A percentile compares a stretch with the other conserved stretches of the same genome.
phyloP scores from a whole-genome alignment of 2,329 filamentous ascomycete species.

The Epichloe gansuensis region DNA sequence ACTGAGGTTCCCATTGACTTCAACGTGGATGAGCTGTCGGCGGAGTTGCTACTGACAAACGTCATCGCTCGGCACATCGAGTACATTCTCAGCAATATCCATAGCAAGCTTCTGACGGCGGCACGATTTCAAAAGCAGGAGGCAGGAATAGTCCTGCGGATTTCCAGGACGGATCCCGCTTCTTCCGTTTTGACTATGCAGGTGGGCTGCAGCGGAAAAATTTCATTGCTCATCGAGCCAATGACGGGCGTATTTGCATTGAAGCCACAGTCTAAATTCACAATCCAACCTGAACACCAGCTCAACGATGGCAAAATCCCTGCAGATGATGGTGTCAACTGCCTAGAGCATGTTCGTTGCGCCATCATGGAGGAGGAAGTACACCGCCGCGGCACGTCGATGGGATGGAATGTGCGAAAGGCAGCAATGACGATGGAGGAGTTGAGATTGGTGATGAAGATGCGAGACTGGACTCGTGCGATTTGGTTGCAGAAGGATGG shows the following conservation, averaged over 20 bases:
- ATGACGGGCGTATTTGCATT: slow-evolving; percentile 66
- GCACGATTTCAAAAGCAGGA: slow-evolving; percentile 49
- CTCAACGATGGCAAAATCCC: slow-evolving; percentile 50
- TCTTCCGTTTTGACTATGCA: slow-evolving; percentile 57
- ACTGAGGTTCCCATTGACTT: slow-evolving; percentile 54
- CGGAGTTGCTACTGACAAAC: slow-evolving; percentile 59
- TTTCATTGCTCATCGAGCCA: slow-evolving; percentile 58
- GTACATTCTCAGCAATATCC: slow-evolving; percentile 55
- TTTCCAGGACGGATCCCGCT: slow-evolving; percentile 48
- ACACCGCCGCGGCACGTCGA: slow-evolving; percentile 42
- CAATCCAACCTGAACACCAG: slow-evolving; percentile 45
- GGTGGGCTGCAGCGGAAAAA: slow-evolving; percentile 47
- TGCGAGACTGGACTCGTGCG: slow-evolving; percentile 48
- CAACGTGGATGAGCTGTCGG: slow-evolving; percentile 53
- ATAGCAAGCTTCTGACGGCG: slow-evolving; percentile 44
- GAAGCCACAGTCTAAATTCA: slow-evolving; percentile 46
- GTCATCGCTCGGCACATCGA: slow-evolving; percentile 66
- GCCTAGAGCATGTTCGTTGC: slow-evolving; percentile 50
- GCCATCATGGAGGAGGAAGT: slow-evolving; percentile 49
- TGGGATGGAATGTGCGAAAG: slow-evolving; percentile 49
- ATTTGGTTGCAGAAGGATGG: slow-evolving; percentile 57
- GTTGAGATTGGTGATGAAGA: slow-evolving; percentile 47
- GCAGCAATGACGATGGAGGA: slow-evolving; percentile 39
- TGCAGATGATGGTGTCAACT: slow-evolving; percentile 40
- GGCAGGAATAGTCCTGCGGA: slow-evolving; percentile 42